Base-by-base conservation (phyloP, 1,139 yeast species). In the Blastobotrys raffinosifermentans region DNA sequence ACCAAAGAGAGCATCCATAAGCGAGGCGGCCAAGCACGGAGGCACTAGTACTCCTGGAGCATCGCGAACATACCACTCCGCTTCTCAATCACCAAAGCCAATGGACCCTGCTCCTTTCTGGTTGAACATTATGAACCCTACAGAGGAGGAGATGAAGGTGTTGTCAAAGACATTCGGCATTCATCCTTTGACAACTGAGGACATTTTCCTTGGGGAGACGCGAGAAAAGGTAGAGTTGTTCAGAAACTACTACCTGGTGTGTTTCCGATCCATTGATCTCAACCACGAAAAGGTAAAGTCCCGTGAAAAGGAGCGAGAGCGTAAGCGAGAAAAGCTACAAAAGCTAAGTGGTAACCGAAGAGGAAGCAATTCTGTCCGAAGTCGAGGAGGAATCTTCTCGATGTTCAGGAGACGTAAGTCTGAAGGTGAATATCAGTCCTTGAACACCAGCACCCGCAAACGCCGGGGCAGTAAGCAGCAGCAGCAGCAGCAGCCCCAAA, bases 121-220 rank as follows among this genome's bases (percentile, higher is more conserved):
- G 97, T 69, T 91, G 8, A 98, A 91, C 60, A 84, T 91, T 16
- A 66, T 84, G 39, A 82, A 87, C 53, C 98, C 98, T 2, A 84
- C 95, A 0, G 98, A 89, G 53, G 95, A 85, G 47, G 98, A 91
- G 60, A 89, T 91, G 96, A 87, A 87, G 57, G 93, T 84, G 0
- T 55, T 91, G 11, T 78, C 94, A 19, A 87, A 87, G 52, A 79
- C 96, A 0, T 91, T 91, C 62, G 94, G 94, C 0, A 85, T 89
- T 43, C 98, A 89, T 60, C 97, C 97, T 0, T 72, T 89, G 52
- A 91, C 98, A 0, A 84, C 96, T 0, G 98, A 91, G 58, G 98
- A 91, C 65, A 91, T 91, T 39, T 85, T 85, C 48, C 67, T 89
- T 23, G 96, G 96, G 2, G 98, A 91, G 54, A 80, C 95, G 1